Evolutionary conservation across 2,329 filamentous ascomycete genomes (phyloP).

Genomic region (Elsinoe perseae): DNA sequence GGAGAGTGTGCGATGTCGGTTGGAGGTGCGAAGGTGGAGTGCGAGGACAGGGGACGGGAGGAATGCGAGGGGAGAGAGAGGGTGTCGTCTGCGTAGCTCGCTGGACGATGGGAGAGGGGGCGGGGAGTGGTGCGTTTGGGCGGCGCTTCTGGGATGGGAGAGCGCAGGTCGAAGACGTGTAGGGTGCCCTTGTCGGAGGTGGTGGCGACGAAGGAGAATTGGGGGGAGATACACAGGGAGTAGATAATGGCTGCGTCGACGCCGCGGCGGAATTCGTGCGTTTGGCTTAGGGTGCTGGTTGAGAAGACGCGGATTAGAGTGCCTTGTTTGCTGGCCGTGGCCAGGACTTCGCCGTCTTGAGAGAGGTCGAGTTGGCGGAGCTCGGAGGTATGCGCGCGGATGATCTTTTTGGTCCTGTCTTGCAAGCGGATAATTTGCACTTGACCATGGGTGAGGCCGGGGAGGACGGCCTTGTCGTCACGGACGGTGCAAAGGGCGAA

Average conservation of each 20-base stretch:
- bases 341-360: conserved; percentile 69
- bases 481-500: conserved; percentile 73
- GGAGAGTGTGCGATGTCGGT: conserved; percentile 22
- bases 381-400: conserved; percentile 76
- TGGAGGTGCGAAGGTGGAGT: conserved; percentile 25
- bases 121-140: conserved; percentile 25
- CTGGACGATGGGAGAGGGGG: conserved; percentile 21
- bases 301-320: conserved; percentile 83
- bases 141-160: conserved; percentile 38
- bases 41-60: conserved; percentile 18
- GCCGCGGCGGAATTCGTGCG: conserved; percentile 79
- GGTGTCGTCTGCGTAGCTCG: conserved; percentile 17
- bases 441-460: conserved; percentile 79
- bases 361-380: conserved; percentile 75
- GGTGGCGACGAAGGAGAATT: conserved; percentile 70
- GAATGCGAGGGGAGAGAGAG: conserved; percentile 17
- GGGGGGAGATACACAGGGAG: conserved; percentile 79
- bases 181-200: conserved; percentile 96
- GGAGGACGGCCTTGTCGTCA: conserved; percentile 67
- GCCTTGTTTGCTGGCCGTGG: conserved; percentile 87
- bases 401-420: conserved; percentile 80
- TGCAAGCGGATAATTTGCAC: conserved; percentile 76
- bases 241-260: conserved; percentile 83
- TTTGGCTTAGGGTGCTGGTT: conserved; percentile 67
- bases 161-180: conserved; percentile 82